Percentiles rank a stretch among this genome's conserved stretches.
Conservation (phyloP, 139 green algal species). For the Axilococcus clingmanii region DNA sequence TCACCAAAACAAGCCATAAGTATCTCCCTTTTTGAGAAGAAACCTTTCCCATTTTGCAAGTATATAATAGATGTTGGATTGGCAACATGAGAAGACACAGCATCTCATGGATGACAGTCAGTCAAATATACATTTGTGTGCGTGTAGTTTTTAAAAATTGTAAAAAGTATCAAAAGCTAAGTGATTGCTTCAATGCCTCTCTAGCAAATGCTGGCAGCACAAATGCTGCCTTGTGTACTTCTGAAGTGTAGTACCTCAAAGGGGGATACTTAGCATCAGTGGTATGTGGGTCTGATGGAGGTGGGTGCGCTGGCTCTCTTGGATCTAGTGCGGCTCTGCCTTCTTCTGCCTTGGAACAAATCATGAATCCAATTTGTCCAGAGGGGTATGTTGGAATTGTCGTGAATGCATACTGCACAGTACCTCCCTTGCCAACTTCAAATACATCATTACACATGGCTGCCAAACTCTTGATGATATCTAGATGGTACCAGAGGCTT, state of each 20-base stretch:
- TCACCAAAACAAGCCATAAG: too few species aligned
- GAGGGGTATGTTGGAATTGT: slow-evolving; percentile 97
- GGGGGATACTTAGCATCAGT: slow-evolving; percentile 19
- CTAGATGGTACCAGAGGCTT: slow-evolving; percentile 64
- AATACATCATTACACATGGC: slow-evolving; percentile 71
- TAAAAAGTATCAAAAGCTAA: slow-evolving; percentile 22
- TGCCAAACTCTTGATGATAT: slow-evolving; percentile 88
- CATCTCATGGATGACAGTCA: too few species aligned
- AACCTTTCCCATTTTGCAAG: too few species aligned
- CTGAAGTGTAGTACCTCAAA: slow-evolving; percentile 79
- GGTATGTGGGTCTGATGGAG: slow-evolving; percentile 10
- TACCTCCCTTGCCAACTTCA: slow-evolving; percentile 68
- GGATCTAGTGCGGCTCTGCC: slow-evolving; percentile 30
- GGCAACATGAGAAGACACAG: too few species aligned
- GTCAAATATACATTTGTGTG: not conserved
- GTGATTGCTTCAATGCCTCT: slow-evolving; percentile 41
- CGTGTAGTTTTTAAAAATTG: slow-evolving; percentile 3
- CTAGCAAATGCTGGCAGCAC: slow-evolving; percentile 82
- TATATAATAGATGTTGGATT: too few species aligned
- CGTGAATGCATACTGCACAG: slow-evolving; percentile 87
- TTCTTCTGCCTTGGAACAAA: slow-evolving; percentile 73
- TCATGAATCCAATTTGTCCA: slow-evolving; percentile 96
- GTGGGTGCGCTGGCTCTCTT: slow-evolving; percentile 29
- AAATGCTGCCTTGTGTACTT: slow-evolving; percentile 84
- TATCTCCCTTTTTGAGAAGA: too few species aligned